Conservation (phyloP, 2,329 filamentous ascomycete species). For the Sphaerulina musiva region DNA sequence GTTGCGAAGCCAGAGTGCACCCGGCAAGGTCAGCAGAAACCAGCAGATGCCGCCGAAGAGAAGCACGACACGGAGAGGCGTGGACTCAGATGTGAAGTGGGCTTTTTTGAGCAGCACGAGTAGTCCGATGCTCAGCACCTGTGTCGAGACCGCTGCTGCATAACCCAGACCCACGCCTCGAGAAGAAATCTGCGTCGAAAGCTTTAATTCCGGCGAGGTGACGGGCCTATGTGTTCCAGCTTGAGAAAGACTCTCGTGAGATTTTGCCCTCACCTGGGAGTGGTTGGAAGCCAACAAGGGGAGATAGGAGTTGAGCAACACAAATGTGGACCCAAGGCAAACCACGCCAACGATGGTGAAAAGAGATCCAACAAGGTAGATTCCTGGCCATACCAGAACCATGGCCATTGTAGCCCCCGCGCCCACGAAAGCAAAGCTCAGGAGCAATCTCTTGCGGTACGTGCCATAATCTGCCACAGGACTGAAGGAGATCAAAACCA, state of each 20-base stretch:
- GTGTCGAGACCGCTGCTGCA: conserved; percentile 70
- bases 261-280: conserved; percentile 41
- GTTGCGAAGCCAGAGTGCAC: conserved; percentile 68
- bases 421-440: conserved; percentile 72
- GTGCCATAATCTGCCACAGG: conserved; percentile 86
- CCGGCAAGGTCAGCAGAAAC: conserved; percentile 77
- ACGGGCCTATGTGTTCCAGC: not conserved
- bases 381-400: conserved; percentile 62
- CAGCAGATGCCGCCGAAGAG: conserved; percentile 83
- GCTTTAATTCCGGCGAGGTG: conserved; percentile 58
- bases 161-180: conserved; percentile 89
- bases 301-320: conserved; percentile 88
- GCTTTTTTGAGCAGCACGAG: conserved; percentile 50
- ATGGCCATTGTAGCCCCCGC: conserved; percentile 74
- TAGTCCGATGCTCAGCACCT: conserved; percentile 68
- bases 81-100: conserved; percentile 63
- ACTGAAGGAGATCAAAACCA: conserved; percentile 88
- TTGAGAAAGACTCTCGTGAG: not conserved
- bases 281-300: conserved; percentile 81
- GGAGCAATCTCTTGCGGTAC: conserved; percentile 77
- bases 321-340: conserved; percentile 88
- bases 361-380: conserved; percentile 73
- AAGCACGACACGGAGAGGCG: conserved; percentile 73
- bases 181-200: conserved; percentile 81
- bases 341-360: conserved; percentile 82